A percentile compares a stretch with the other conserved stretches of the same genome.
phyloP scores from a whole-genome alignment of 2,329 filamentous ascomycete genomes.

The Claviceps sp. region DNA sequence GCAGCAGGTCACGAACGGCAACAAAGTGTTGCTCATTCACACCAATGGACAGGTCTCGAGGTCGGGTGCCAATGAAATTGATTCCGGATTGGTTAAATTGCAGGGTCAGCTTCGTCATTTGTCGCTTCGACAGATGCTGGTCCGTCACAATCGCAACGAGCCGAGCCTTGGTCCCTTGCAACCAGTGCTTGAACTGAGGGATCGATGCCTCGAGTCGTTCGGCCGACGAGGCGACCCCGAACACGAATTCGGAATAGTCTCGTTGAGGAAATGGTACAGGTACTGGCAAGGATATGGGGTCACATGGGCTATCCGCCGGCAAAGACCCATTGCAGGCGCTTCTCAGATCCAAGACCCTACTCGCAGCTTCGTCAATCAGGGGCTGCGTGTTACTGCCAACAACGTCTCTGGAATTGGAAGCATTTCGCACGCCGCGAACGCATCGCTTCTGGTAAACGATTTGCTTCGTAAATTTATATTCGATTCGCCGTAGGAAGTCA shows the following conservation, averaged over 20 bases:
- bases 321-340: slow-evolving; percentile 12
- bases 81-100: slow-evolving; percentile 19
- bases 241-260: slow-evolving; percentile 37
- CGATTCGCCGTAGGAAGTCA: slow-evolving; percentile 17
- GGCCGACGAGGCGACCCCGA: slow-evolving; percentile 42
- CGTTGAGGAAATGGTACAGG: slow-evolving; percentile 27
- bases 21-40: slow-evolving; percentile 45
- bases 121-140: slow-evolving; percentile 1
- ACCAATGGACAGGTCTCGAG: slow-evolving; percentile 20
- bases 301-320: slow-evolving; percentile 13
- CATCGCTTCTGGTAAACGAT: slow-evolving; percentile 32
- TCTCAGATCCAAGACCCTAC: slow-evolving; percentile 18
- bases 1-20: slow-evolving; percentile 35
- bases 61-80: slow-evolving; percentile 20
- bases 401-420: slow-evolving; percentile 20
- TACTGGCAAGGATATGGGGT: slow-evolving; percentile 33
- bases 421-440: slow-evolving; percentile 23
- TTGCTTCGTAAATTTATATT: slow-evolving; percentile 24
- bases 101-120: slow-evolving; percentile 16
- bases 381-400: slow-evolving; percentile 24
- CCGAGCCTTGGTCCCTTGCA: slow-evolving; percentile 34
- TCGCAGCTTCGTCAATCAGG: slow-evolving; percentile 18
- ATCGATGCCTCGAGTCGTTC: slow-evolving; percentile 36
- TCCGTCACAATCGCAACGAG: slow-evolving; percentile 40
- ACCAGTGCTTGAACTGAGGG: slow-evolving; percentile 41